Evolutionary conservation across 2,329 filamentous ascomycete species (phyloP).

Genomic region (Dactylellina drechsleri): DNA sequence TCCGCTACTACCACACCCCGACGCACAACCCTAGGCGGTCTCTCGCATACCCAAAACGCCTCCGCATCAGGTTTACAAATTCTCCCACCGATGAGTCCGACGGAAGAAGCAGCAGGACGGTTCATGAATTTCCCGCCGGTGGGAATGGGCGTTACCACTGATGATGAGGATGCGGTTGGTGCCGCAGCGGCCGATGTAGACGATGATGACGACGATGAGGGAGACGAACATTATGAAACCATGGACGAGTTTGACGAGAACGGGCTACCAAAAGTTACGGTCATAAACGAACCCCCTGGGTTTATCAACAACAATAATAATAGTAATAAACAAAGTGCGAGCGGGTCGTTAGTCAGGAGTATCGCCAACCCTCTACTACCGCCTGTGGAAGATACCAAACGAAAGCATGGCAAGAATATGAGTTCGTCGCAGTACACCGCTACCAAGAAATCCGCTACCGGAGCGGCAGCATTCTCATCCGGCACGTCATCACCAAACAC

Average conservation of each 20-base stretch:
- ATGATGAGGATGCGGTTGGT: constrained; percentile 75
- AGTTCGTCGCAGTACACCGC: constrained; percentile 39
- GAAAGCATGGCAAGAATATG: constrained; percentile 26
- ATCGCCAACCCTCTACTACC: background rate
- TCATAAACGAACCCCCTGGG: constrained; percentile 36
- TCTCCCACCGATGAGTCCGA: constrained; percentile 46
- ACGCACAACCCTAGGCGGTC: constrained; percentile 12
- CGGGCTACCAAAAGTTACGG: constrained; percentile 38
- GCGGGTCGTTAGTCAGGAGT: constrained; percentile 17
- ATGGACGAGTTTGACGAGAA: constrained; percentile 55
- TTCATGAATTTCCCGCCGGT: constrained; percentile 37
- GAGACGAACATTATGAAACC: constrained; percentile 60
- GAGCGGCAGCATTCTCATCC: constrained; percentile 43
- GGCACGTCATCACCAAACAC: constrained; percentile 50
- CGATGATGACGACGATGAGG: constrained; percentile 62
- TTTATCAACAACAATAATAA: constrained; percentile 4
- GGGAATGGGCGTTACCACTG: constrained; percentile 70
- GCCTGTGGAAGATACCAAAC: background rate
- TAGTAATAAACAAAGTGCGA: background rate
- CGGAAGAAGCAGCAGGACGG: constrained; percentile 42
- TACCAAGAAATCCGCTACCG: constrained; percentile 29
- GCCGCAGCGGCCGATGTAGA: constrained; percentile 65
- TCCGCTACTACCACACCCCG: constrained; percentile 43
- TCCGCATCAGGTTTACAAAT: constrained; percentile 41
- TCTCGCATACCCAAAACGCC: constrained; percentile 40